Conservation (phyloP, 768 basidiomycete genomes). For the Lenzites betulinus region DNA sequence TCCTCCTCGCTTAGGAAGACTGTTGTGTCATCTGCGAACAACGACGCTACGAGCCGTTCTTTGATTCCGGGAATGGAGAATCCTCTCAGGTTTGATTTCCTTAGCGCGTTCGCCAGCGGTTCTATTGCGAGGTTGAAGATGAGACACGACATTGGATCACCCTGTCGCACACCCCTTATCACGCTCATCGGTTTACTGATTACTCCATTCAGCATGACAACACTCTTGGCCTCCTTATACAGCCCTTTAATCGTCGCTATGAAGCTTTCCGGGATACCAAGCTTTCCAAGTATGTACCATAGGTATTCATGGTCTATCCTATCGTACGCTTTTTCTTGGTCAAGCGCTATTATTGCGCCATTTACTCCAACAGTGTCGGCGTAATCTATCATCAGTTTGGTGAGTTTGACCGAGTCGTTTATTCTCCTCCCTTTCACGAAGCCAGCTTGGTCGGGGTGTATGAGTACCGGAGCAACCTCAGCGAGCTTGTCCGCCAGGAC, state of each 20-base stretch:
- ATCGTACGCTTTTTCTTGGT: slow-evolving; percentile 9
- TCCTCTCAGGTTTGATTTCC: slow-evolving; percentile 24
- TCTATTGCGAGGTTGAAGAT: slow-evolving; percentile 29
- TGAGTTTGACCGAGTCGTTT: slow-evolving; percentile 34
- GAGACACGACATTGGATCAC: slow-evolving; percentile 36
- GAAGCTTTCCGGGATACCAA: slow-evolving; percentile 10
- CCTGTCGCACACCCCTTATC: slow-evolving; percentile 39
- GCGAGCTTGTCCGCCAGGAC: slow-evolving; percentile 23
- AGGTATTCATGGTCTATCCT: slow-evolving; percentile 22
- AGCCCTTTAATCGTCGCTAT: slow-evolving; percentile 32
- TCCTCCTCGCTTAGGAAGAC: slow-evolving; percentile 35
- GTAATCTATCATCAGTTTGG: slow-evolving; percentile 20
- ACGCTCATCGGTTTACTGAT: slow-evolving; percentile 30
- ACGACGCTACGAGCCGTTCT: slow-evolving; percentile 15
- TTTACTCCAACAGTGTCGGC: slow-evolving; percentile 10
- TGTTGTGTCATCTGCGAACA: slow-evolving; percentile 34
- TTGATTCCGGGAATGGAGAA: slow-evolving; percentile 17
- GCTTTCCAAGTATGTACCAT: slow-evolving; percentile 2
- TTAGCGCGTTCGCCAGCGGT: slow-evolving; percentile 26
- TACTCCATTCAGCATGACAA: slow-evolving; percentile 36
- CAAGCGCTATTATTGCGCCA: not conserved
- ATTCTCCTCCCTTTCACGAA: slow-evolving; percentile 39
- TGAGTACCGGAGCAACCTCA: slow-evolving; percentile 11
- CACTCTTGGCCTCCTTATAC: slow-evolving; percentile 34
- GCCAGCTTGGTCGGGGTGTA: slow-evolving; percentile 42